phyloP scores from a whole-genome alignment of 306 rosid species.

The Arachis stenosperma region DNA sequence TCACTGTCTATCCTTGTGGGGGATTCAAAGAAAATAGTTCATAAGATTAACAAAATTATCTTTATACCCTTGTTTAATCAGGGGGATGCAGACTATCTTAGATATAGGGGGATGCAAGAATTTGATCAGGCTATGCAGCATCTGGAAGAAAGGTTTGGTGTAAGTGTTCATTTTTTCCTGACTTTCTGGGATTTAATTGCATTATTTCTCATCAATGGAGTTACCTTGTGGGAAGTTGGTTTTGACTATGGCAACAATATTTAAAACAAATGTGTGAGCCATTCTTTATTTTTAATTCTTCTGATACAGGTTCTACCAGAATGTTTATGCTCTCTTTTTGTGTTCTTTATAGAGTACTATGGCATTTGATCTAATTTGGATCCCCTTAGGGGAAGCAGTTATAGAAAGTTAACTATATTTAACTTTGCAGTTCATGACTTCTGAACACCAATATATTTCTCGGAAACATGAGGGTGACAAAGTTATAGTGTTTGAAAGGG shows the following conservation, averaged over 20 bases:
- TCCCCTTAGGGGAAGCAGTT: constrained; percentile 4
- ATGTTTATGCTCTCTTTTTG: constrained; percentile 11
- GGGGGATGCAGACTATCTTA: constrained; percentile 85
- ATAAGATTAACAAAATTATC: constrained; percentile 21
- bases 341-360: constrained; percentile 14
- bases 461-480: constrained; percentile 79
- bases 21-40: neutral
- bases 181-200: constrained; percentile 26
- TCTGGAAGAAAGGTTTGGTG: constrained; percentile 82
- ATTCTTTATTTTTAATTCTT: constrained; percentile 22
- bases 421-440: constrained; percentile 86
- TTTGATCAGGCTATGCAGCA: constrained; percentile 98
- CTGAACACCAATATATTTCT: constrained; percentile 84
- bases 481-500: constrained; percentile 81
- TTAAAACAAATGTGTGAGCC: constrained; percentile 15
- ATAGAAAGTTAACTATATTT: constrained; percentile 36
- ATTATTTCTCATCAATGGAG: constrained; percentile 29
- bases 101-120: constrained; percentile 92
- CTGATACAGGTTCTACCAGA: constrained; percentile 26
- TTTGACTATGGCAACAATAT: constrained; percentile 4
- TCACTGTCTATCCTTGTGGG: constrained; percentile 16
- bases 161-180: constrained; percentile 50
- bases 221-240: constrained; percentile 21
- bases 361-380: constrained; percentile 16
- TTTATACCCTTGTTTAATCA: constrained; percentile 46